Evolutionary conservation across 169 alveolate species (phyloP).

Genomic region (Ichthyophthirius multifiliis): DNA sequence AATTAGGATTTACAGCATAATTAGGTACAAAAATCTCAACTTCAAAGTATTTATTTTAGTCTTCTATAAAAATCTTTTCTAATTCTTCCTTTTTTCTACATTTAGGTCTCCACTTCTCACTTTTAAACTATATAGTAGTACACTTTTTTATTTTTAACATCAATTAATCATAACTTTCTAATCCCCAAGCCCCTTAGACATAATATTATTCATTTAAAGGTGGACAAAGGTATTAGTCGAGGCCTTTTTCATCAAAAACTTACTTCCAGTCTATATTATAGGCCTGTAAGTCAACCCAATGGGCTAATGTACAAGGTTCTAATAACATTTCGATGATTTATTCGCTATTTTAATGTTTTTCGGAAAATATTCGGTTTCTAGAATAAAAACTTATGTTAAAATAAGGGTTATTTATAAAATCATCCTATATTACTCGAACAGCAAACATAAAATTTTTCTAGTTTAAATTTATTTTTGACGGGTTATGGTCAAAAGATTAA

Average conservation of each 20-base stretch:
- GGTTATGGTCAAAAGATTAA: neutral
- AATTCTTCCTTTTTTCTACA: too few relatives aligned
- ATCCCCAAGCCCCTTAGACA: neutral
- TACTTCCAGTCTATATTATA: neutral
- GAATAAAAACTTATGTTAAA: neutral
- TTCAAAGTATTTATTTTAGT: too few relatives aligned
- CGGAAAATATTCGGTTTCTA: neutral
- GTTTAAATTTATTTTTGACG: neutral
- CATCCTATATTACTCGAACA: neutral
- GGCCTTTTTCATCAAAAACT: too few relatives aligned
- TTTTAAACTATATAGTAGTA: neutral
- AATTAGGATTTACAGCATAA: too few relatives aligned
- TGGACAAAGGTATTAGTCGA: too few relatives aligned
- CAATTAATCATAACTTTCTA: constrained; percentile 7
- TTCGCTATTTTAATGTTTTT: neutral
- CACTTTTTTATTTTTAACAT: constrained; percentile 10
- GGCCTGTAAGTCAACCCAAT: neutral
- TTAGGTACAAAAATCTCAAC: too few relatives aligned
- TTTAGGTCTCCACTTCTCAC: constrained; percentile 10
- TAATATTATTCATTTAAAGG: neutral
- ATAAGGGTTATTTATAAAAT: neutral
- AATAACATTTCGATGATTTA: neutral
- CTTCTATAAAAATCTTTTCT: too few relatives aligned
- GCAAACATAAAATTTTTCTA: neutral
- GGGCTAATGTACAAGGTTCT: neutral